These are phyloP conservation scores for Yarrowia bubula DNA, from an alignment of 805 yeast species.

Conservation along the genomic window DNA sequence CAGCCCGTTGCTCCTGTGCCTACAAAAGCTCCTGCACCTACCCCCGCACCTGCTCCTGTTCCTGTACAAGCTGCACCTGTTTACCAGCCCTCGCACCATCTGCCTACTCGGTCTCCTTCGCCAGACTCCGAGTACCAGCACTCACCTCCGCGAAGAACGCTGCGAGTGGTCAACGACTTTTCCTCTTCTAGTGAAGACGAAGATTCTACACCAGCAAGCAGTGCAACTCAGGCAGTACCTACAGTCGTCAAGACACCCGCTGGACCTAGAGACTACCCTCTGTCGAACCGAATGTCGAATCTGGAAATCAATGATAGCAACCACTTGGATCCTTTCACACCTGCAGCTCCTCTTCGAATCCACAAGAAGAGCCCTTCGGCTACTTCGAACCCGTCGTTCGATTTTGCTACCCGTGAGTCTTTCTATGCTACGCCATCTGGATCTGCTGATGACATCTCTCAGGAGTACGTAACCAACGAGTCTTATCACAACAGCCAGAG, in stretches of 20 bases:
- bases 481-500: not conserved
- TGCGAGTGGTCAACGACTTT: slow-evolving; percentile 21
- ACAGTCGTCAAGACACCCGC: slow-evolving; percentile 5
- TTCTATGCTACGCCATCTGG: slow-evolving; percentile 18
- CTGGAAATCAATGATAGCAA: slow-evolving; percentile 7
- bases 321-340: slow-evolving; percentile 10
- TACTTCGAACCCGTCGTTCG: slow-evolving; percentile 7
- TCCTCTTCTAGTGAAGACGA: slow-evolving; percentile 21
- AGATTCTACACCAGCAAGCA: not conserved
- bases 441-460: slow-evolving; percentile 2
- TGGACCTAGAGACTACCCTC: slow-evolving; percentile 15
- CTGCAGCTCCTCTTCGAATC: slow-evolving; percentile 8
- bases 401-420: slow-evolving; percentile 4
- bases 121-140: not conserved
- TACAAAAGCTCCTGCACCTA: not conserved
- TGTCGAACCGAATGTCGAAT: slow-evolving; percentile 5
- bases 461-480: slow-evolving; percentile 19
- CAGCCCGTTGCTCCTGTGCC: not conserved
- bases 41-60: not conserved
- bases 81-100: slow-evolving; percentile 15
- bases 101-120: not conserved
- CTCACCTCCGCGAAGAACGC: slow-evolving; percentile 9
- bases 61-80: not conserved
- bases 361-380: slow-evolving; percentile 7
- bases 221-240: not conserved